Base-by-base conservation (phyloP, 352 stramenopile species). In the Globisporangium heterothallicum region DNA sequence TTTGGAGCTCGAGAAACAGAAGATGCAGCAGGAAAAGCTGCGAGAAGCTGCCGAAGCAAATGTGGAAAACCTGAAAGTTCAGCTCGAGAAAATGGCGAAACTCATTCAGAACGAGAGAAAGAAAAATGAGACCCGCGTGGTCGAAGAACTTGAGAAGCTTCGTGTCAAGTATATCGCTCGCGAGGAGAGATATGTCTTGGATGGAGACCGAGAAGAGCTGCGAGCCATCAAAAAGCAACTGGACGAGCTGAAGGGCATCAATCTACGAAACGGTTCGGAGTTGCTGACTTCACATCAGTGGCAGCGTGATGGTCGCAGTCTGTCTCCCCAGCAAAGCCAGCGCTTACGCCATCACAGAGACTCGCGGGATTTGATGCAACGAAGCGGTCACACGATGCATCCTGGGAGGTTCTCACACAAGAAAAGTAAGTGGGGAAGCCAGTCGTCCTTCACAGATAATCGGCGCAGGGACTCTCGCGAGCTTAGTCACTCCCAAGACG, bases 151-250 rank as follows among this genome's bases (percentile, higher is more conserved):
- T 47, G 83, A 93, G 38, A 88, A 90, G 42, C 64, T 93, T 22
- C 74, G 79, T 4, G 58, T 93, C 24, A 90, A 90, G 41, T 92
- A 91, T 27, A 69, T 88, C 13, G 83, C 80, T 18, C 72, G 78
- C 3, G 83, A 93, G 52, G 83, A 93, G 49, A 82, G 74, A 34
- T 90, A 81, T 46, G 78, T 91, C 6, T 53, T 93, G 19, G 78
- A 90, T 25, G 80, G 81, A 8, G 81, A 93, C 40, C 76, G 83
- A 49, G 76, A 91, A 36, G 83, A 93, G 47, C 60, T 93, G 16
- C 66, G 74, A 35, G 78, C 75, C 13, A 93, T 93, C 56, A 93
- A 92, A 57, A 74, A 84, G 45, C 83, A 93, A 46, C 59, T 93
- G 8, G 78, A 93, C 25, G 65, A 88, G 24, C 59, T 93, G 6